Evolutionary conservation across 2,329 filamentous ascomycete species (phyloP).

Genomic region (Paracorniculantispora psalliotae): DNA sequence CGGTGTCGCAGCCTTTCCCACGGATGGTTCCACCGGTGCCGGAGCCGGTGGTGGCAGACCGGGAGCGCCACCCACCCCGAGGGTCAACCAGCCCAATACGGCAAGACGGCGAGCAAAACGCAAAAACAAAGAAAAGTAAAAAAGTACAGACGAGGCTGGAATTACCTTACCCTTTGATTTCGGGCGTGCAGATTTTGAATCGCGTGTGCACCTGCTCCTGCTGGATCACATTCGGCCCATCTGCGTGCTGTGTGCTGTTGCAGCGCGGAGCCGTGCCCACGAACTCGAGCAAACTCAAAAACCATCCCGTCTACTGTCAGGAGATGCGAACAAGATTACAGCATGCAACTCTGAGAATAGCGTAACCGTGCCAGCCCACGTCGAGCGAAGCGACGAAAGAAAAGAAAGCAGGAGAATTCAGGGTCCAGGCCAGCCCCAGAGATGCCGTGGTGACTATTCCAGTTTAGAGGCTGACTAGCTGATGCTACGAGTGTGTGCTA

Average conservation of each 20-base stretch:
- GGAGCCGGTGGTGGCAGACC: slow-evolving; percentile 6
- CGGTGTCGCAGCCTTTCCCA: not conserved
- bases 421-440: not conserved
- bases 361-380: no score
- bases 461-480: not conserved
- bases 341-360: no score
- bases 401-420: no score
- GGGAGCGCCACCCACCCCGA: slow-evolving; percentile 3
- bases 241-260: not conserved
- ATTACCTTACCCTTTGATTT: slow-evolving; percentile 1
- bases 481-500: not conserved
- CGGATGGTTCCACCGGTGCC: slow-evolving; percentile 2
- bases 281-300: no score
- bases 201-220: no score
- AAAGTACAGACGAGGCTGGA: no score
- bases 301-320: no score
- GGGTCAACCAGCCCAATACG: not conserved
- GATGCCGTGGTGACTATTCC: not conserved
- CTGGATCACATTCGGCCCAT: no score
- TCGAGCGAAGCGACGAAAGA: no score
- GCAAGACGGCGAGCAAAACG: not conserved
- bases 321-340: no score
- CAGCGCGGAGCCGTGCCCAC: not conserved
- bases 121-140: not conserved
- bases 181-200: no score